Percentiles rank a stretch among this genome's conserved stretches.
Evolutionary conservation across 2,329 filamentous ascomycete genomes (phyloP).

Genomic region (Trichoderma semiorbis): DNA sequence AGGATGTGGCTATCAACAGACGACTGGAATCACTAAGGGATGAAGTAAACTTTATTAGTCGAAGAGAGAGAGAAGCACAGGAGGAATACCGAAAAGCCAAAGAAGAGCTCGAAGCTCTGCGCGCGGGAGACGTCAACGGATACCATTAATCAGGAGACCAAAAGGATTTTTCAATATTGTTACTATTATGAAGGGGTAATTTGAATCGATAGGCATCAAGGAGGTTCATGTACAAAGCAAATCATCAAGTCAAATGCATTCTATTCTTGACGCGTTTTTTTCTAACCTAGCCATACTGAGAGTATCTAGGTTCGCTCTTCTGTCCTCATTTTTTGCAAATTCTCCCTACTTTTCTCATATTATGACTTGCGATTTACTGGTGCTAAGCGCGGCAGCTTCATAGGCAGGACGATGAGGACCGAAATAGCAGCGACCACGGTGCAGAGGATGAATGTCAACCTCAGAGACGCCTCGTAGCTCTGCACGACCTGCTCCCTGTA

Average conservation of each 20-base stretch:
- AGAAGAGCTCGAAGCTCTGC: constrained; percentile 70
- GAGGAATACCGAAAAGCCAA: constrained; percentile 73
- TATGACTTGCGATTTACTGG: constrained; percentile 32
- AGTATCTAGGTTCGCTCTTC: not conserved
- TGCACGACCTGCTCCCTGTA: constrained; percentile 53
- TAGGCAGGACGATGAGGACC: constrained; percentile 45
- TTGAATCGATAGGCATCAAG: constrained; percentile 3
- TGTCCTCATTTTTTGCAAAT: not conserved
- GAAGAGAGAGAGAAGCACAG: constrained; percentile 85
- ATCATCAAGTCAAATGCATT: constrained; percentile 2
- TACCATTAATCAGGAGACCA: constrained; percentile 32
- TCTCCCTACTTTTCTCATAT: not conserved
- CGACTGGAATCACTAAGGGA: constrained; percentile 72
- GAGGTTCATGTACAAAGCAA: constrained; percentile 6
- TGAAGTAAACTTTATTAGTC: constrained; percentile 78
- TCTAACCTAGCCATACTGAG: not conserved
- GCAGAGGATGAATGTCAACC: constrained; percentile 45
- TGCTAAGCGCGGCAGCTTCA: constrained; percentile 53
- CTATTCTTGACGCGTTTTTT: not conserved
- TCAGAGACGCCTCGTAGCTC: constrained; percentile 52
- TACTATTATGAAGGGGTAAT: not conserved
- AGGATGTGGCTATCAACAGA: constrained; percentile 70
- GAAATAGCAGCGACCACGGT: constrained; percentile 46
- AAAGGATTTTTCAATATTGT: not conserved
- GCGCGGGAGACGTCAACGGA: constrained; percentile 34